These are phyloP conservation scores for Asterella californica DNA, from an alignment of 225 moss, liverwort and hornwort genomes.

Conservation along the genomic window DNA sequence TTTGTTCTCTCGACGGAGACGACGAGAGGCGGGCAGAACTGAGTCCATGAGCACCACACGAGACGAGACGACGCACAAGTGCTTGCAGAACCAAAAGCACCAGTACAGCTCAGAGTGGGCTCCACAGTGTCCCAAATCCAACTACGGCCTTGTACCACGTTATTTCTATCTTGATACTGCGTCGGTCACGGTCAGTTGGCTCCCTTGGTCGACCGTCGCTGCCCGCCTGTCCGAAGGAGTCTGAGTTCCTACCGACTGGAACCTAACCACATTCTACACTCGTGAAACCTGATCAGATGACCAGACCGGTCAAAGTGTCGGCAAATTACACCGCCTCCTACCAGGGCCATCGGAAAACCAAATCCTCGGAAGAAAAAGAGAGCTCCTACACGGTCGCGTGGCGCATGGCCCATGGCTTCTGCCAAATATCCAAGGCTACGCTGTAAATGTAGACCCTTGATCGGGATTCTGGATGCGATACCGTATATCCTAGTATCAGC, in stretches of 20 bases:
- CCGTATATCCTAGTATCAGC: background rate
- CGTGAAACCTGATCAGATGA: background rate
- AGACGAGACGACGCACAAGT: background rate
- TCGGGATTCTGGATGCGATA: background rate
- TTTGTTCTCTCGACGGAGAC: background rate
- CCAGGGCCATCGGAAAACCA: background rate
- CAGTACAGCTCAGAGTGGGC: conserved; percentile 15
- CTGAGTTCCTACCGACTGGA: background rate
- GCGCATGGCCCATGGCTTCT: too few relatives aligned
- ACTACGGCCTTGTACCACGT: conserved; percentile 6
- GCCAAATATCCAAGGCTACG: background rate
- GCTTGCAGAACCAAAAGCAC: conserved; percentile 10
- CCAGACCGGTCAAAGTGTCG: background rate
- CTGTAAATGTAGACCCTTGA: background rate
- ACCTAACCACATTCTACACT: background rate
- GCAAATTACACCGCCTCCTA: background rate
- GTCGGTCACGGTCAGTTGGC: background rate
- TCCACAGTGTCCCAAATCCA: background rate
- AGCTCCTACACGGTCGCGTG: too few relatives aligned
- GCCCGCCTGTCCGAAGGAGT: background rate
- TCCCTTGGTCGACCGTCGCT: background rate
- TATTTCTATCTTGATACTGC: background rate
- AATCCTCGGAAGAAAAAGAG: too few relatives aligned
- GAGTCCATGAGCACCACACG: background rate
- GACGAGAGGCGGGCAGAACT: background rate